Base-by-base conservation (phyloP, 371 early-diverging fungal genomes). In the Actinomortierella ambigua region DNA sequence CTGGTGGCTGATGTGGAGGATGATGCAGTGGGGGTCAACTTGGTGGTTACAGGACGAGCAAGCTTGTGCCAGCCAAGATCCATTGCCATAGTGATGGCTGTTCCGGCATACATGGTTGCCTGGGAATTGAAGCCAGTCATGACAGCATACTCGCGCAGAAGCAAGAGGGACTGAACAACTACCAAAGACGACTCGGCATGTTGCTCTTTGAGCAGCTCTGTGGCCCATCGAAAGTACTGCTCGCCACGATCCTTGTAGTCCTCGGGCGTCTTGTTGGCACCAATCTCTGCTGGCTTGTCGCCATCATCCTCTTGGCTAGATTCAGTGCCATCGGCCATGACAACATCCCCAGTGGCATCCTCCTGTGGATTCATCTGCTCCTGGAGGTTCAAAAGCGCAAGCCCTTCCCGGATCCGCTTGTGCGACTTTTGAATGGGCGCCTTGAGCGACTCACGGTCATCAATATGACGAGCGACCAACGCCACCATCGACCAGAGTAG, bases 1-100 rank as follows among this genome's bases (percentile, higher is more conserved):
- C 34, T 34, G 7, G 34, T 34, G 34, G 34, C 34, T 11, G 34
- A 6, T 34, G 34, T 34, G 4, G 34, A 34, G 11, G 34, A 34
- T 6, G 34, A 6, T 6, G 34, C 34, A 6, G 34, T 11, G 4
- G 34, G 7, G 4, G 34, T 11, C 34, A 34, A 4, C 4, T 34
- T 34, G 34, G 4, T 11, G 4, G 34, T 4, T 11, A 34, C 34
- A 34, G 4, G 34, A 11, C 34, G 34, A 4, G 4, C 11, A 34
- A 34, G 4, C 34, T 34, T 34, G 34, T 73, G 73, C 73, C 73
- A 73, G 14, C 73, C 63, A 17, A 73, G 67, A 9, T 63, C 59
- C 63, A 73, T 73, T 3, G 73, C 73, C 73, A 73, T 73, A 9
- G 73, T 66, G 26, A 73, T 73, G 14, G 73, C 73, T 1, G 66